A percentile compares a stretch with the other conserved stretches of the same genome.
Conservation (phyloP, 805 yeast genomes). For the Naumovozyma castellii region DNA sequence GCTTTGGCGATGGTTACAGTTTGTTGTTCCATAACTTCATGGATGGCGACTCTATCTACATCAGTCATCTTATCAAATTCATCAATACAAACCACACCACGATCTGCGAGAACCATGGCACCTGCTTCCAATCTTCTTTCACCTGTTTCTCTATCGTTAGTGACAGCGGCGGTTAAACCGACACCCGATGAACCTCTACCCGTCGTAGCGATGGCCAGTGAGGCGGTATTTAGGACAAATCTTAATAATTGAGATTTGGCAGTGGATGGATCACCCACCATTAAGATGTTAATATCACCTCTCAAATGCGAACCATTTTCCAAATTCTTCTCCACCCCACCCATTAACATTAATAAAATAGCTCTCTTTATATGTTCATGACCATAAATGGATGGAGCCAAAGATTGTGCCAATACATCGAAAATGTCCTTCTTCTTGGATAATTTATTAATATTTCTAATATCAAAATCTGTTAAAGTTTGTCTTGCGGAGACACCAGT, state of each 20-base stretch:
- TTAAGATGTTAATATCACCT: slow-evolving; percentile 90
- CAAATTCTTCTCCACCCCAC: slow-evolving; percentile 89
- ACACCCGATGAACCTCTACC: slow-evolving; percentile 99
- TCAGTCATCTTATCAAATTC: slow-evolving; percentile 98
- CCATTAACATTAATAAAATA: slow-evolving; percentile 77
- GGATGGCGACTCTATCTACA: slow-evolving; percentile 93
- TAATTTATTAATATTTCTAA: slow-evolving; percentile 74
- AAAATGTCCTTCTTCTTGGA: slow-evolving; percentile 65
- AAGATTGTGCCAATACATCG: slow-evolving; percentile 68
- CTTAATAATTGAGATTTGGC: slow-evolving; percentile 94
- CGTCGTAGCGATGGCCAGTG: slow-evolving; percentile 93
- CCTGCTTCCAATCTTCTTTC: slow-evolving; percentile 96
- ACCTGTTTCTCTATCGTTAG: slow-evolving; percentile 93
- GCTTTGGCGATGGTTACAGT: slow-evolving; percentile 97
- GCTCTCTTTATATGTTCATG: slow-evolving; percentile 87
- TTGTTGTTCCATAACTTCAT: slow-evolving; percentile 99
- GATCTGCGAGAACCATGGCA: slow-evolving; percentile 97
- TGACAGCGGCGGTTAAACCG: slow-evolving; percentile 98
- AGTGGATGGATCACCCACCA: slow-evolving; percentile 99
- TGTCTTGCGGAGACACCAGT: slow-evolving; percentile 69
- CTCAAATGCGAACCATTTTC: slow-evolving; percentile 93
- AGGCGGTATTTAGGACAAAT: slow-evolving; percentile 89
- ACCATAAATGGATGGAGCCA: slow-evolving; percentile 95
- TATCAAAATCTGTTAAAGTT: slow-evolving; percentile 66
- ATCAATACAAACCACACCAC: slow-evolving; percentile 96